These are phyloP conservation scores for Hortiboletus campestris DNA, from an alignment of 768 basidiomycete species.

Conservation along the genomic window DNA sequence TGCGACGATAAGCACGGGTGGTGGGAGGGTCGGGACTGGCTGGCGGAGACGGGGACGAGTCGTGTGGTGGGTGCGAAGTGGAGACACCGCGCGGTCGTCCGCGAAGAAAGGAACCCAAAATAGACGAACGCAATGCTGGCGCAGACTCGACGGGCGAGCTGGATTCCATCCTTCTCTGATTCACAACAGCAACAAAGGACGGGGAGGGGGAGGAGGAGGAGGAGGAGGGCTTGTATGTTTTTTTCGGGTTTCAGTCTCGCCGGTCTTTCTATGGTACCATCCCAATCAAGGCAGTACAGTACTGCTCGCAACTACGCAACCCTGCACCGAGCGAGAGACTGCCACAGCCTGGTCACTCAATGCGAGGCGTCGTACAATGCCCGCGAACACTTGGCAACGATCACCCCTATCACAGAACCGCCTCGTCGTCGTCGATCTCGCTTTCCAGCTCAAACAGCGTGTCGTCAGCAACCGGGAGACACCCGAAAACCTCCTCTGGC, in stretches of 20 bases:
- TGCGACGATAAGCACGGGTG: constrained; percentile 35
- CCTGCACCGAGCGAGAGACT: too few relatives aligned
- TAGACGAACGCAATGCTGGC: constrained; percentile 48
- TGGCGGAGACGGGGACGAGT: constrained; percentile 44
- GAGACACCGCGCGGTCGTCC: constrained; percentile 67
- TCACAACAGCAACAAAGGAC: background rate
- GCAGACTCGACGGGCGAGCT: constrained; percentile 24
- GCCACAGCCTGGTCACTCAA: too few relatives aligned
- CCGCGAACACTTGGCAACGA: too few relatives aligned
- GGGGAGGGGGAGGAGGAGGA: background rate
- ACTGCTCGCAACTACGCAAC: too few relatives aligned
- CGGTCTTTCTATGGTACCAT: too few relatives aligned
- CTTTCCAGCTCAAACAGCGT: too few relatives aligned
- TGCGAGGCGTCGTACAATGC: too few relatives aligned
- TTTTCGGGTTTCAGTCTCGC: constrained; percentile 15
- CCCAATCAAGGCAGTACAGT: constrained; percentile 6
- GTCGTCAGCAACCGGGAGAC: too few relatives aligned
- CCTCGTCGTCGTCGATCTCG: too few relatives aligned
- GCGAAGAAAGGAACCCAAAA: constrained; percentile 71
- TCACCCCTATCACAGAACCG: too few relatives aligned
- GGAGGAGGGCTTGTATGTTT: background rate
- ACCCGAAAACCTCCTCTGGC: too few relatives aligned
- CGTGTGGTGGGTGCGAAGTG: constrained; percentile 46
- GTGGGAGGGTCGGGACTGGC: constrained; percentile 38
- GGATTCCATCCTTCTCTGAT: constrained; percentile 9